Evolutionary conservation across 148 eudicot species (phyloP).

Genomic region (Gaultheria prostrata): DNA sequence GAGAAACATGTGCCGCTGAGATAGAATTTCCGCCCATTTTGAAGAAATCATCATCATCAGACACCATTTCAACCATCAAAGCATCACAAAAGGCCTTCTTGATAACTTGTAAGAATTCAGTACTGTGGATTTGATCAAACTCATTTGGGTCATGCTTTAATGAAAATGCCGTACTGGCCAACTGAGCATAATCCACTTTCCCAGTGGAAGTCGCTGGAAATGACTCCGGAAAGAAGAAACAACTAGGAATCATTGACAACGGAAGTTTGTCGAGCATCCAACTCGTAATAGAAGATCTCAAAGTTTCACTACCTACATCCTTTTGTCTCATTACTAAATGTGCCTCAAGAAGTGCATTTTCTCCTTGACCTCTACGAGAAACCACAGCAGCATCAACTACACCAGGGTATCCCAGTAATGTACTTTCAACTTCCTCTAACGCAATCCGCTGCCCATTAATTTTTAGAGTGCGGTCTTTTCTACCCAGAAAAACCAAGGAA

Average conservation of each 20-base stretch:
- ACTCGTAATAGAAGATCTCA: conserved; percentile 44
- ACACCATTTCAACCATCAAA: conserved; percentile 54
- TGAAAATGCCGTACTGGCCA: conserved; percentile 35
- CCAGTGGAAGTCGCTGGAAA: conserved; percentile 74
- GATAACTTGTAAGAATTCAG: conserved; percentile 42
- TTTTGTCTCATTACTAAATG: conserved; percentile 44
- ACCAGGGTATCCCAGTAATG: conserved; percentile 53
- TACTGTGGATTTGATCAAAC: conserved; percentile 25
- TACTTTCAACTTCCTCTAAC: conserved; percentile 75
- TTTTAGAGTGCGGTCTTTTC: conserved; percentile 78
- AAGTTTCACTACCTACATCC: conserved; percentile 22
- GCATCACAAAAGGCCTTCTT: conserved; percentile 66
- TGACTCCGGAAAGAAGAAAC: conserved; percentile 39
- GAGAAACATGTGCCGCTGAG: conserved; percentile 72
- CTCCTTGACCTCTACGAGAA: conserved; percentile 38
- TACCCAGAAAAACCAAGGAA: conserved; percentile 72
- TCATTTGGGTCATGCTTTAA: conserved; percentile 15
- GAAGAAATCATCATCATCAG: conserved; percentile 68
- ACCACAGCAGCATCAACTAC: conserved; percentile 75
- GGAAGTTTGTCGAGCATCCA: conserved; percentile 75
- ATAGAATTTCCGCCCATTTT: conserved; percentile 81
- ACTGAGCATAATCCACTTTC: conserved; percentile 58
- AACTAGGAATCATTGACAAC: conserved; percentile 62
- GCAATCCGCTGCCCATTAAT: conserved; percentile 86
- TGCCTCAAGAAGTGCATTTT: conserved; percentile 58